Evolutionary conservation across 306 rosid genomes (phyloP), one percentile per base, ranked within the genome.

Genomic region (Cyamopsis tetragonoloba): DNA sequence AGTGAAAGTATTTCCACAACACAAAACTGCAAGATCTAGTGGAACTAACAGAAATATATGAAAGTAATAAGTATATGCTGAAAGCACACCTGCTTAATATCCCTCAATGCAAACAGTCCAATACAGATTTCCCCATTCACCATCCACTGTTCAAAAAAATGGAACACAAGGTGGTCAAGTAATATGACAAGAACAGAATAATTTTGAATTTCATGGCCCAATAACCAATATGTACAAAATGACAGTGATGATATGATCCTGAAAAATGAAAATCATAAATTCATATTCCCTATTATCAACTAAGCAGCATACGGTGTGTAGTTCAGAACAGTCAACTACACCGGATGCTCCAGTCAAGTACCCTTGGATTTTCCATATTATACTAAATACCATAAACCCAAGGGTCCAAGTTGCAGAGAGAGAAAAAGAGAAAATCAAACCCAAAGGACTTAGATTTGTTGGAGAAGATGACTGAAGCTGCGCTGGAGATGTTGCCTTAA

Each of bases 111-210:
- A 82, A 95, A 95, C 54, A 95, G 84, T 74, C 99, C 99, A 75
- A 95, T 88, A 75, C 99, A 95, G 78, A 95, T 89, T 79, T 95
- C 99, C 74, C 99, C 99, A 78, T 91, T 95, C 82, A 95, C 99
- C 92, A 95, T 85, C 99, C 99, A 95, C 99, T 95, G 92, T 56
- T 73, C 55, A 50, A 34, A 54, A 44, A 58, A 12, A 41, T 17
- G n/a, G 27, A 71, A 65, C 64, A 81, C 34, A 63, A 49, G 42
- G 66, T 58, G 42, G 66, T 58, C 59, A 73, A 69, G 50, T 62
- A 28, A 76, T 24, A 59, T 63, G 55, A 38, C 69, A 41, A 31
- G 22, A 67, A 44, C 30, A 73, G 64, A 66, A 73, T 30, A 70
- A 44, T 58, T 24, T 5, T 15, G 46, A 64, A 79, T 18, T 31